phyloP scores from a whole-genome alignment of 2,329 filamentous ascomycete genomes.

The Clarireedia paspali region DNA sequence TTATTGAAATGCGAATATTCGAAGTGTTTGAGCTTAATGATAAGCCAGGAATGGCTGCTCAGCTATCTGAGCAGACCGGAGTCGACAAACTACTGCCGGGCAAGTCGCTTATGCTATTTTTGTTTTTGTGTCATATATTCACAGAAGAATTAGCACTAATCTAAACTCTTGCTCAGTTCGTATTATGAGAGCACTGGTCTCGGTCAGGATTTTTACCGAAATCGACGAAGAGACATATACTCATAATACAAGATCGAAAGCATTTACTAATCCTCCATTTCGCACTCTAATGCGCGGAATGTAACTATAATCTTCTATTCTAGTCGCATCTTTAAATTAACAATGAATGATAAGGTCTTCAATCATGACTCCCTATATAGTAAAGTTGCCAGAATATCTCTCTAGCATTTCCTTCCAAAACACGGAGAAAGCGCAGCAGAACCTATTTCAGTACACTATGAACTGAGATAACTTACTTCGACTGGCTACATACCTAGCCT shows the following conservation, averaged over 20 bases:
- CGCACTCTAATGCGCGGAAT: conserved; percentile 1
- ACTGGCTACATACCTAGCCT: not conserved
- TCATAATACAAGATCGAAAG: not conserved
- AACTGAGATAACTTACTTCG: not conserved
- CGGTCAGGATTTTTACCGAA: not conserved
- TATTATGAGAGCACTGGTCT: not conserved
- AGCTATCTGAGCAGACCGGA: not conserved
- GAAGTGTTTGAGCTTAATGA: not conserved
- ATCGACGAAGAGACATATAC: not conserved
- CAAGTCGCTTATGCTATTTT: not conserved
- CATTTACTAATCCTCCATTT: not conserved
- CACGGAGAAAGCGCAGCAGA: not conserved
- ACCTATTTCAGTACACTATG: not conserved
- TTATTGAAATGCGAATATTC: not conserved
- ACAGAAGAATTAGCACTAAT: not conserved
- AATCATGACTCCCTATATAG: not conserved
- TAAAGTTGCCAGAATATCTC: not conserved
- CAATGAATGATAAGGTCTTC: not conserved
- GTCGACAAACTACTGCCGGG: not conserved
- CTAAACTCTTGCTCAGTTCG: not conserved
- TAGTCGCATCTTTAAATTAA: not conserved
- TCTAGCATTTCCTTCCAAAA: not conserved
- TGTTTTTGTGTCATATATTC: not conserved
- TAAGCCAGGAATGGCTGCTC: not conserved
- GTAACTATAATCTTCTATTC: not conserved